phyloP scores from a whole-genome alignment of 1,284 basidiomycete genomes.

The Rhodotorula sp. region DNA sequence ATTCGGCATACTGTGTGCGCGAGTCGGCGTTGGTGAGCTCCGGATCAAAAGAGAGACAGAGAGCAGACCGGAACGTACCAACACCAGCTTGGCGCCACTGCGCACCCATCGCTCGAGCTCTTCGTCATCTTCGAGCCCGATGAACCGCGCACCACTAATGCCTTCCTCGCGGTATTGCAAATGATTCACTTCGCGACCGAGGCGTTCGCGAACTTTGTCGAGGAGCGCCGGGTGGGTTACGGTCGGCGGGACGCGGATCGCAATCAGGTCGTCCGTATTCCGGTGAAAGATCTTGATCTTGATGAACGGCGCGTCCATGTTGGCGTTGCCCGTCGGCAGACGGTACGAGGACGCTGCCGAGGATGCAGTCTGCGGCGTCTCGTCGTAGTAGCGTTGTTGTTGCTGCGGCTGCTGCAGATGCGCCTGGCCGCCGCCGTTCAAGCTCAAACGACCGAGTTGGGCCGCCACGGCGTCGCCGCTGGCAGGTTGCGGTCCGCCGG shows the following conservation, averaged over 20 bases:
- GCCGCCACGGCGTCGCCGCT: slow-evolving; percentile 14
- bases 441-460: slow-evolving; percentile 25
- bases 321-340: slow-evolving; percentile 35
- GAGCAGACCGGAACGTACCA: slow-evolving; percentile 22
- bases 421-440: slow-evolving; percentile 20
- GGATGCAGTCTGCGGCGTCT: not conserved
- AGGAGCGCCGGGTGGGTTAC: slow-evolving; percentile 82
- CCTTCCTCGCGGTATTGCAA: slow-evolving; percentile 59
- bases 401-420: slow-evolving; percentile 3
- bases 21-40: not conserved
- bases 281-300: slow-evolving; percentile 98
- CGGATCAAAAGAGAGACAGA: too few relatives aligned
- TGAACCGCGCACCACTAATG: slow-evolving; percentile 39
- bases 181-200: slow-evolving; percentile 70
- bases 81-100: slow-evolving; percentile 39
- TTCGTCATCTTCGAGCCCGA: slow-evolving; percentile 39
- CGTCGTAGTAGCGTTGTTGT: not conserved
- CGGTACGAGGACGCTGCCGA: not conserved
- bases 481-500: not conserved
- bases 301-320: slow-evolving; percentile 71
- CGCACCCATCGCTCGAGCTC: slow-evolving; percentile 45
- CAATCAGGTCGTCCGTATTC: slow-evolving; percentile 88
- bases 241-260: slow-evolving; percentile 93
- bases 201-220: slow-evolving; percentile 81
- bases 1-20: too few relatives aligned